Percentiles rank a stretch among this genome's conserved stretches.
phyloP scores from a whole-genome alignment of 495 filamentous ascomycete species.

The Amorphotheca resinae region DNA sequence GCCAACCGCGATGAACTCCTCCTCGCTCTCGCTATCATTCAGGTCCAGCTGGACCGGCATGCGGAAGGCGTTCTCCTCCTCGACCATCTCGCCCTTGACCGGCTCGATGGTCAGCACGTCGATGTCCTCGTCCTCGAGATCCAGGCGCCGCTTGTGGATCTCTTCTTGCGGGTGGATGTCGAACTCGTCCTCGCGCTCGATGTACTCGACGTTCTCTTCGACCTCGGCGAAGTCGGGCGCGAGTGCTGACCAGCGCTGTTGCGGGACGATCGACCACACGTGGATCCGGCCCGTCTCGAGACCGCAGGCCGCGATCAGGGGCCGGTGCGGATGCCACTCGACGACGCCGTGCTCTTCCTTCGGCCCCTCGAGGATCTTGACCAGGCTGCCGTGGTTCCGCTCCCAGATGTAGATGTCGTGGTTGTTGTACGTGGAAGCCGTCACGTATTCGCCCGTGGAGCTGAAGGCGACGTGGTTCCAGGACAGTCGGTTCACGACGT shows the following conservation, averaged over 20 bases:
- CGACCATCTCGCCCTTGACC: constrained; percentile 45
- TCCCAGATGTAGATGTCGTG: constrained; percentile 99
- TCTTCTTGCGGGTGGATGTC: constrained; percentile 95
- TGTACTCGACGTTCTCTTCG: constrained; percentile 94
- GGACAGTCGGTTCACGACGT: constrained; percentile 83
- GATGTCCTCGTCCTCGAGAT: constrained; percentile 78
- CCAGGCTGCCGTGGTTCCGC: constrained; percentile 78
- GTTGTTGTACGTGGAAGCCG: constrained; percentile 90
- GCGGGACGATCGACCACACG: constrained; percentile 83
- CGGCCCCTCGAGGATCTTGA: constrained; percentile 90
- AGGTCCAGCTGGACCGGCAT: constrained; percentile 85
- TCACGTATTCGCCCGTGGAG: constrained; percentile 82
- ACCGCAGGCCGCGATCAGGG: constrained; percentile 78
- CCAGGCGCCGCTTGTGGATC: constrained; percentile 77
- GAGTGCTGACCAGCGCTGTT: constrained; percentile 91
- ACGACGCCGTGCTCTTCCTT: constrained; percentile 90
- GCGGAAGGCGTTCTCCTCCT: constrained; percentile 49
- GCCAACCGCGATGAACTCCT: constrained; percentile 77
- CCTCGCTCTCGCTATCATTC: constrained; percentile 61
- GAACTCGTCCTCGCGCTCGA: constrained; percentile 93
- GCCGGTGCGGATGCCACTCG: constrained; percentile 92
- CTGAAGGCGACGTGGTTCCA: constrained; percentile 97
- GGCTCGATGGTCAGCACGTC: constrained; percentile 73
- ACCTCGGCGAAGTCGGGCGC: constrained; percentile 96
- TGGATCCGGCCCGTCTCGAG: constrained; percentile 82